These are phyloP conservation scores for Pleurotus platypus DNA, from an alignment of 768 basidiomycete genomes.

Conservation along the genomic window DNA sequence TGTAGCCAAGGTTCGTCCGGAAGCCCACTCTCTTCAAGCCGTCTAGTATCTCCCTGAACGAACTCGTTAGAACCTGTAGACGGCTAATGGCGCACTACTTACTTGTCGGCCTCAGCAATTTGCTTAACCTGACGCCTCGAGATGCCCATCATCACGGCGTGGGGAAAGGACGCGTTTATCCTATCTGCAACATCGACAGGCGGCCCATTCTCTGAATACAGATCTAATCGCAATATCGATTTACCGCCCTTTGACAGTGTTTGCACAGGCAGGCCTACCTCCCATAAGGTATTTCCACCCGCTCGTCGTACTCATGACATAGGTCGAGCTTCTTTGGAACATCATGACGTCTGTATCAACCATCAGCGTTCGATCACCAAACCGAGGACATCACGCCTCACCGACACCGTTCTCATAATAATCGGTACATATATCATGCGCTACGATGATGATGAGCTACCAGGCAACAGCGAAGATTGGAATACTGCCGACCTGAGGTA, in stretches of 20 bases:
- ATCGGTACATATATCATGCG: conserved; percentile 43
- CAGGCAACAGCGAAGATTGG: not conserved
- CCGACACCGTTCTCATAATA: conserved; percentile 41
- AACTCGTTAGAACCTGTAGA: not conserved
- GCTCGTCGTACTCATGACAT: conserved; percentile 47
- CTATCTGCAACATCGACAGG: conserved; percentile 49
- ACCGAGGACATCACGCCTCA: conserved; percentile 8
- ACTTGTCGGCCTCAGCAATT: conserved; percentile 35
- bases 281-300: conserved; percentile 26
- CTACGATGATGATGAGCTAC: conserved; percentile 17
- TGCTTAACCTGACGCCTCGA: conserved; percentile 15
- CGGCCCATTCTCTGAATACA: conserved; percentile 46
- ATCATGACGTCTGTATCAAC: conserved; percentile 33
- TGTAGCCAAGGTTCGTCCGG: conserved; percentile 34
- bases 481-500: conserved; percentile 37
- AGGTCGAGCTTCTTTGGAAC: conserved; percentile 51
- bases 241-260: too few relatives aligned
- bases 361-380: conserved; percentile 1
- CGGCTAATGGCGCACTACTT: not conserved
- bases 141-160: conserved; percentile 23
- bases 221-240: conserved; percentile 15
- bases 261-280: conserved; percentile 10
- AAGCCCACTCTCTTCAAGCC: conserved; percentile 43
- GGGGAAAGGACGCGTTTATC: conserved; percentile 44
- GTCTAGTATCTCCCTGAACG: conserved; percentile 28